These are phyloP conservation scores for Eutrema japonicum DNA, from an alignment of 345 rosid species.

Conservation along the genomic window DNA sequence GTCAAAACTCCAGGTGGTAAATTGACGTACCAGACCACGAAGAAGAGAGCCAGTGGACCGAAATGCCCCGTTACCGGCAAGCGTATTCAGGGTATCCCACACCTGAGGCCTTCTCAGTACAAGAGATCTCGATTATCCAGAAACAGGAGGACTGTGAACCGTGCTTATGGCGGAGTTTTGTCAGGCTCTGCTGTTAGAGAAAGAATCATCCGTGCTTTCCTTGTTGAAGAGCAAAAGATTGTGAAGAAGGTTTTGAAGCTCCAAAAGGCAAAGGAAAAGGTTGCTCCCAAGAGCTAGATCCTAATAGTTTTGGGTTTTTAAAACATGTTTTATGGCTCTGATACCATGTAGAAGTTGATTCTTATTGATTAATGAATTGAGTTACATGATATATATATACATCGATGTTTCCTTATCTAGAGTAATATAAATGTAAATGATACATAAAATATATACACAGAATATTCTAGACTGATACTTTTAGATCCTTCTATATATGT, in stretches of 20 bases:
- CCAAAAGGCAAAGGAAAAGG: slow-evolving; percentile 74
- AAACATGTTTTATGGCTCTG: slow-evolving; percentile 31
- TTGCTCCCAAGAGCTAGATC: slow-evolving; percentile 53
- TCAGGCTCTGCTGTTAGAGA: slow-evolving; percentile 86
- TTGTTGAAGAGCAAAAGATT: slow-evolving; percentile 86
- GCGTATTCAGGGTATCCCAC: slow-evolving; percentile 96
- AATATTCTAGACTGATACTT: too few species aligned
- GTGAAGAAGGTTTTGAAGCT: slow-evolving; percentile 82
- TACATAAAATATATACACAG: too few species aligned
- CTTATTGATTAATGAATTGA: too few species aligned
- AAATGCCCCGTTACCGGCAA: slow-evolving; percentile 91
- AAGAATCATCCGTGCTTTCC: slow-evolving; percentile 77
- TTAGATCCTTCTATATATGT: too few species aligned
- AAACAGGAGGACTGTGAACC: slow-evolving; percentile 83
- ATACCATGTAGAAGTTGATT: too few species aligned
- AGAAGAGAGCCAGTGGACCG: slow-evolving; percentile 88
- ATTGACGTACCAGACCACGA: slow-evolving; percentile 84
- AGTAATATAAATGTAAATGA: too few species aligned
- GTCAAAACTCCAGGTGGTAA: slow-evolving; percentile 97
- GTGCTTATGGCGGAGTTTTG: slow-evolving; percentile 87
- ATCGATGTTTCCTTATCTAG: too few species aligned
- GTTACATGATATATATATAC: too few species aligned
- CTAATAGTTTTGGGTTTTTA: not conserved
- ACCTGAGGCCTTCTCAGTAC: slow-evolving; percentile 85
- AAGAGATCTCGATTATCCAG: slow-evolving; percentile 81